Base-by-base conservation (phyloP, 2,329 filamentous ascomycete species). In the Chaetoscypha palmicola region DNA sequence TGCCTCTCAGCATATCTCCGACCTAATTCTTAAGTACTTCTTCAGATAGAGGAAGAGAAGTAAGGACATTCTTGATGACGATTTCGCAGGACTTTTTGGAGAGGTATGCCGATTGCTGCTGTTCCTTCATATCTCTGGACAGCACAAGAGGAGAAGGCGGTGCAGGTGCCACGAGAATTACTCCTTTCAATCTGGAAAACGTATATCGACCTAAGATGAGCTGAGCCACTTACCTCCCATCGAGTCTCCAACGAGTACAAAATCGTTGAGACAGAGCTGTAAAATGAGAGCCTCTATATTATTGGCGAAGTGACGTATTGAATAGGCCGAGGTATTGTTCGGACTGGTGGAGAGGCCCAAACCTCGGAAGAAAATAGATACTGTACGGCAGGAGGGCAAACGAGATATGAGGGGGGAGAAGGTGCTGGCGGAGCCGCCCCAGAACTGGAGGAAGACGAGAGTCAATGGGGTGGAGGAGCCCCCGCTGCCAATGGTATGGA, bases 221-320 rank as follows among this genome's bases (percentile, higher is more conserved):
- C 16, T 65, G 55, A 0, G 60, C 58, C 2, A 67, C 60, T 40
- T 68, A 12, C 58, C 65, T 3, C 66, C 65, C 65, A 68, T 68
- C 0, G 64, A 66, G 48, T 67, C 61, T 2, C 64, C 63, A 28
- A 66, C 45, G 2, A 66, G 49, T 16, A 66, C 47, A 28, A 65
- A 55, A 1, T 57, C 53, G 4, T 54, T 17, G 17, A 53, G 17
- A 10, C 21, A 21, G 4, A 56, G 34, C 11, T 46, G 26, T 0
- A 45, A 34, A 14, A 66, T 41, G 2, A 61, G 48, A 2, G 41
- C 38, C 11, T 57, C 47, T 5, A 58, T 51, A 11, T 55, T 51
- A 1, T 30, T 16, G 16, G 59, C 54, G 5, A 62, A 47, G 16
- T 46, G 33, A 2, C 31, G n/a, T 37, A 60, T 62, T 33, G 61